Percentiles rank a stretch among this genome's conserved stretches.
Conservation (phyloP, 345 rosid species). For the Theobroma cacao region DNA sequence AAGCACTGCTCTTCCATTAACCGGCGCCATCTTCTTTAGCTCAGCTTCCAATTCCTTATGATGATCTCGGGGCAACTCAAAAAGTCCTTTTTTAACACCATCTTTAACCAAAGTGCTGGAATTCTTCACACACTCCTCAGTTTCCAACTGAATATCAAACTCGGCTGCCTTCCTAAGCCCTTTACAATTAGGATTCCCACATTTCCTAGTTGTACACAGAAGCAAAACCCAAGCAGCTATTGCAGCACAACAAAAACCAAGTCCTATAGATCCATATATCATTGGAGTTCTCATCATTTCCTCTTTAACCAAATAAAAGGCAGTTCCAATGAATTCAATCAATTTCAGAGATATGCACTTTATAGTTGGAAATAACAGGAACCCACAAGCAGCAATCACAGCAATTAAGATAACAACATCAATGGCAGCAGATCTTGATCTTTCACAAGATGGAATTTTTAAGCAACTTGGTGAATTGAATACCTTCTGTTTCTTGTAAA, state of each 20-base stretch:
- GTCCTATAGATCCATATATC: conserved; percentile 64
- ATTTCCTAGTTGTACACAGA: conserved; percentile 56
- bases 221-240: conserved; percentile 63
- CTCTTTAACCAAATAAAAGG: conserved; percentile 49
- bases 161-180: conserved; percentile 79
- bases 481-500: conserved; percentile 34
- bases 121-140: conserved; percentile 81
- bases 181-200: conserved; percentile 79
- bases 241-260: conserved; percentile 58
- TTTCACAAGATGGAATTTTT: conserved; percentile 45
- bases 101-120: conserved; percentile 34
- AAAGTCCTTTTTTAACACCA: conserved; percentile 52
- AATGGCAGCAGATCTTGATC: conserved; percentile 69
- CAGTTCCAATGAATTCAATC: conserved; percentile 37
- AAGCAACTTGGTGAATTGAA: conserved; percentile 37
- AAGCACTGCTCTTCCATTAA: conserved; percentile 70
- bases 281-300: conserved; percentile 63
- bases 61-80: conserved; percentile 70
- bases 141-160: conserved; percentile 90
- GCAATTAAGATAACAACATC: conserved; percentile 73
- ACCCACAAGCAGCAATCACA: conserved; percentile 70
- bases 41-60: conserved; percentile 70
- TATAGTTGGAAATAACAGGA: conserved; percentile 67
- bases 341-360: conserved; percentile 36
- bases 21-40: conserved; percentile 80